Base-by-base conservation (phyloP, 768 basidiomycete genomes). In the Boletus coccyginus region DNA sequence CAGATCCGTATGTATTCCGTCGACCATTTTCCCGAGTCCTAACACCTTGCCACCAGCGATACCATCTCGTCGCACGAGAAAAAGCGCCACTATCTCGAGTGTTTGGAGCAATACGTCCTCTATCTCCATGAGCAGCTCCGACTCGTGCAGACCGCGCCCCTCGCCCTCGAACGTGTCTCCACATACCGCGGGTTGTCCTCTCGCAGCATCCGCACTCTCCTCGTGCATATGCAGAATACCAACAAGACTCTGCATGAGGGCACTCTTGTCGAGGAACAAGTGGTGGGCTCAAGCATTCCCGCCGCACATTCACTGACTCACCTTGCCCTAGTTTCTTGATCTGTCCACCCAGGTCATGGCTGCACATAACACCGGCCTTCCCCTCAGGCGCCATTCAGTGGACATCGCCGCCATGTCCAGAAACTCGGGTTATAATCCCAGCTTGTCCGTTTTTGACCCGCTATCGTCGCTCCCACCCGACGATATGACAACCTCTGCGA, bases 11-110 rank as follows among this genome's bases (percentile, higher is more conserved):
- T 53, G 83, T 75, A 0, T 21, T 42, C 33, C 45, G 8, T 39
- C 29, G 16, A 5, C 4, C 11, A 3, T 14, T 36, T 31, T 14
- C 7, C n/a, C 39, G 17, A 5, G 1, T 40, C 50, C 35, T 17
- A n/a, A 9, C 24, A 8, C 27, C 19, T 11, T 35, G 3, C 5
- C 46, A 14, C 14, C 52, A 87, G 86, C 2, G 88, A 89, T 49
- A 77, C 78, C n/a, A 88, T 90, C 53, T 85, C 88, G 3, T 88
- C 87, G 7, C 88, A 90, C 62, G 88, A 90, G 63, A 89, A 89
- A 64, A 89, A 89, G 62, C 74, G 88, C 3, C 79, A 85, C 62
- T 89, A 90, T 63, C 77, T 90, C 24, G 86, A 87, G 61, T 87
- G 85, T 60, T 70, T 90, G 8, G 88, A 90, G 60, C 80, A 86